Conservation (phyloP, 2,329 filamentous ascomycete genomes). For the Trichoderma endophyticum region DNA sequence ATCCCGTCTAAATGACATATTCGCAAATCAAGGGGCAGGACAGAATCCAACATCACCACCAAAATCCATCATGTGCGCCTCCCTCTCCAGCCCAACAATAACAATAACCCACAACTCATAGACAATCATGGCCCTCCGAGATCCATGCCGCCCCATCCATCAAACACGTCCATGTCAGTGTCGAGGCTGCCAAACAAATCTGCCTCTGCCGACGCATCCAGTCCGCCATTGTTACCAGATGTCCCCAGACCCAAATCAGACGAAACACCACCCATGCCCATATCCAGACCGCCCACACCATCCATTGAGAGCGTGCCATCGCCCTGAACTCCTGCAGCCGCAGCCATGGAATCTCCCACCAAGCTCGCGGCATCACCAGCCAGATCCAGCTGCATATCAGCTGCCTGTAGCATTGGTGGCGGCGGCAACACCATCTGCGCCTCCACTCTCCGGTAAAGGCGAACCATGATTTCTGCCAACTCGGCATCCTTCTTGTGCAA, state of each 20-base stretch:
- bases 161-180: constrained; percentile 45
- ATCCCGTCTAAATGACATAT: neutral
- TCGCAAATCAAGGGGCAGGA: neutral
- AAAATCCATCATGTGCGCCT: neutral
- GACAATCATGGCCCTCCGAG: neutral
- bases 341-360: constrained; percentile 44
- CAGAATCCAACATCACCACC: neutral
- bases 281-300: constrained; percentile 45
- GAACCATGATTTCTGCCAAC: constrained; percentile 59
- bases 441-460: constrained; percentile 62
- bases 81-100: neutral
- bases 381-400: constrained; percentile 41
- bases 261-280: constrained; percentile 38
- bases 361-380: constrained; percentile 38
- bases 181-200: constrained; percentile 40
- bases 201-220: constrained; percentile 36
- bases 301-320: constrained; percentile 41
- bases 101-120: too few species aligned
- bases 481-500: constrained; percentile 55
- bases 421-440: constrained; percentile 54
- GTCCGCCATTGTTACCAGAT: constrained; percentile 32
- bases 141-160: constrained; percentile 30
- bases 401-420: constrained; percentile 42
- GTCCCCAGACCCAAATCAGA: constrained; percentile 39
- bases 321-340: constrained; percentile 39